Conservation (phyloP, 2,329 filamentous ascomycete species). For the Diaporthe aspalathi region DNA sequence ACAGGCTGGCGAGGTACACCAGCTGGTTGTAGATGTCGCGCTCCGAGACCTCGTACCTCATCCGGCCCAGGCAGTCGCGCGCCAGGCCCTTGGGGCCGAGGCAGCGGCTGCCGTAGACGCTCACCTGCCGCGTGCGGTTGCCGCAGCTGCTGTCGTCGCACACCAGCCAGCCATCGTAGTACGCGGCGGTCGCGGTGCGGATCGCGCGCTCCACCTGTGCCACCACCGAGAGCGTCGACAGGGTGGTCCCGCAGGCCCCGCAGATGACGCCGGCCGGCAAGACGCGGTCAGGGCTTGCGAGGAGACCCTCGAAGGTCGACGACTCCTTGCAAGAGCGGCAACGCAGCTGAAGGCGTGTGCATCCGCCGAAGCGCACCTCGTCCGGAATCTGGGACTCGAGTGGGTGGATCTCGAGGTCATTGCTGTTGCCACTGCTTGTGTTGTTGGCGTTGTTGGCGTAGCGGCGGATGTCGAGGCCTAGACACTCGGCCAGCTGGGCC, state of each 20-base stretch:
- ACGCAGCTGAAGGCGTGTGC: conserved; percentile 78
- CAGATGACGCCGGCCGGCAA: conserved; percentile 82
- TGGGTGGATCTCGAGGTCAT: conserved; percentile 82
- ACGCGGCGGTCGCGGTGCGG: conserved; percentile 79
- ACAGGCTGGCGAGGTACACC: conserved; percentile 85
- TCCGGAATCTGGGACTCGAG: conserved; percentile 96
- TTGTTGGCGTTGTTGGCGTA: conserved; percentile 68
- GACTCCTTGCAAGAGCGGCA: conserved; percentile 83
- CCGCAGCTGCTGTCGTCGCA: conserved; percentile 92
- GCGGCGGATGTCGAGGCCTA: conserved; percentile 89
- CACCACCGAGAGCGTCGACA: conserved; percentile 79
- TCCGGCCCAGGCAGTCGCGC: conserved; percentile 84
- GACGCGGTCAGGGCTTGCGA: conserved; percentile 67
- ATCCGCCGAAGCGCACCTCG: conserved; percentile 86
- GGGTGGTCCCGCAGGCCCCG: conserved; percentile 71
- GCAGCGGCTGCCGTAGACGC: conserved; percentile 90
- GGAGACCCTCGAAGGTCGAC: conserved; percentile 82
- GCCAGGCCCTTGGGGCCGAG: conserved; percentile 88
- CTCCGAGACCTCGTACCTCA: conserved; percentile 89
- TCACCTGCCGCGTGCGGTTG: conserved; percentile 89
- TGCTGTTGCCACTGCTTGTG: conserved; percentile 59
- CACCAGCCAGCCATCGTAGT: conserved; percentile 92
- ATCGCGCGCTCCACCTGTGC: conserved; percentile 90
- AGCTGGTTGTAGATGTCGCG: conserved; percentile 96
- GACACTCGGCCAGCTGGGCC: conserved; percentile 88